phyloP scores from a whole-genome alignment of 441 rosid genomes.

The Melastoma candidum region DNA sequence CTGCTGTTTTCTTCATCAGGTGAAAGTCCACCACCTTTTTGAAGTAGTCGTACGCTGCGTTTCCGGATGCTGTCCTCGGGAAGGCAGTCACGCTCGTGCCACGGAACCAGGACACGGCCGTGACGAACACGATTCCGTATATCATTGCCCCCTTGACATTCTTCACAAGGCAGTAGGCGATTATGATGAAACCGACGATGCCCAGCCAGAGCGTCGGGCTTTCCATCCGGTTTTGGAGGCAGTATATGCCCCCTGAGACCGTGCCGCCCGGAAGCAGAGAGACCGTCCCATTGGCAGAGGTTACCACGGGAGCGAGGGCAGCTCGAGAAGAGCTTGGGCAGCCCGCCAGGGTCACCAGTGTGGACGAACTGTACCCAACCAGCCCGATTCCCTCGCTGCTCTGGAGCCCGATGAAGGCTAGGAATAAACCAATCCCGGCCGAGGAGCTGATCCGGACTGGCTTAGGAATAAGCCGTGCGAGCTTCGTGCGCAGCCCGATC shows the following conservation, averaged over 20 bases:
- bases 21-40: conserved; percentile 71
- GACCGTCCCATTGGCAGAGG: conserved; percentile 52
- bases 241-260: conserved; percentile 48
- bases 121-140: conserved; percentile 74
- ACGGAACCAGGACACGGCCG: conserved; percentile 86
- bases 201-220: conserved; percentile 83
- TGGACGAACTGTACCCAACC: conserved; percentile 69
- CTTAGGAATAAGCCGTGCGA: conserved; percentile 73
- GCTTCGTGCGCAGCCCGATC: conserved; percentile 63
- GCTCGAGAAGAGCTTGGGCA: conserved; percentile 58
- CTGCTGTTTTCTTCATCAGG: conserved; percentile 51
- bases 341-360: conserved; percentile 69
- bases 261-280: conserved; percentile 46
- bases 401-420: conserved; percentile 85
- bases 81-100: conserved; percentile 65
- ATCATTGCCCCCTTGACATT: conserved; percentile 83
- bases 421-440: conserved; percentile 85
- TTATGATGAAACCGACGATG: conserved; percentile 69
- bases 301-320: conserved; percentile 53
- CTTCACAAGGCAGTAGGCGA: conserved; percentile 65
- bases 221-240: conserved; percentile 58
- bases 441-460: conserved; percentile 83
- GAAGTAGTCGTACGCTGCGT: conserved; percentile 54
- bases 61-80: conserved; percentile 47
- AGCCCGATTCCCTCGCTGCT: conserved; percentile 77